A percentile compares a stretch with the other conserved stretches of the same genome.
phyloP scores from a whole-genome alignment of 1,284 basidiomycete species.

The Papiliotrema terrestris region DNA sequence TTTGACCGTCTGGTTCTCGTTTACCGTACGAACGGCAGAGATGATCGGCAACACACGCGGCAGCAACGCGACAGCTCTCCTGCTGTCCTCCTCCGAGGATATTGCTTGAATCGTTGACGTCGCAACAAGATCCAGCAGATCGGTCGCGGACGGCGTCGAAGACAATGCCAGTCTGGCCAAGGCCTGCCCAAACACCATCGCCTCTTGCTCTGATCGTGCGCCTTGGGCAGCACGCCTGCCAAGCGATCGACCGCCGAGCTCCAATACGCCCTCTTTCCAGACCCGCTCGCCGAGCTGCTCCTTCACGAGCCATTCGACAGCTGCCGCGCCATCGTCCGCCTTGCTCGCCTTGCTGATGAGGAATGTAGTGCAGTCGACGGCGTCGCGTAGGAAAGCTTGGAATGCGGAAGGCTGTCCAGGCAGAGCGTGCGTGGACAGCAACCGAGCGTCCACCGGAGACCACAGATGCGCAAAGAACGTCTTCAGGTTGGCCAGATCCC shows the following conservation, averaged over 20 bases:
- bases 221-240: slow-evolving; percentile 21
- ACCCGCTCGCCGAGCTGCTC: slow-evolving; percentile 30
- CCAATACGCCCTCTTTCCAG: slow-evolving; percentile 41
- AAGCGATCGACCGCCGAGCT: slow-evolving; percentile 33
- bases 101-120: slow-evolving; percentile 63
- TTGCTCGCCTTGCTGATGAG: slow-evolving; percentile 27
- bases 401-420: slow-evolving; percentile 37
- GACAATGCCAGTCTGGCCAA: slow-evolving; percentile 16
- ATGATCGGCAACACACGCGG: slow-evolving; percentile 18
- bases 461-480: slow-evolving; percentile 44
- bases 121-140: slow-evolving; percentile 60
- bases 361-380: slow-evolving; percentile 29
- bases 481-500: slow-evolving; percentile 21
- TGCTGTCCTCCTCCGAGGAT: slow-evolving; percentile 3
- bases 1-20: neutral
- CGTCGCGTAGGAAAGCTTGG: slow-evolving; percentile 37
- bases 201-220: slow-evolving; percentile 28
- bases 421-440: slow-evolving; percentile 41
- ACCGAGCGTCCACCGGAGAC: slow-evolving; percentile 42
- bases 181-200: slow-evolving; percentile 26
- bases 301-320: slow-evolving; percentile 31
- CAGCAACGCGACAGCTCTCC: slow-evolving; percentile 10
- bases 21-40: slow-evolving; percentile 8
- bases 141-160: slow-evolving; percentile 67
- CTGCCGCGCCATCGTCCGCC: slow-evolving; percentile 11